Percentiles rank a stretch among this genome's conserved stretches.
Conservation (phyloP, 2,329 filamentous ascomycete species). For the Scleromitrula shiraiana region DNA sequence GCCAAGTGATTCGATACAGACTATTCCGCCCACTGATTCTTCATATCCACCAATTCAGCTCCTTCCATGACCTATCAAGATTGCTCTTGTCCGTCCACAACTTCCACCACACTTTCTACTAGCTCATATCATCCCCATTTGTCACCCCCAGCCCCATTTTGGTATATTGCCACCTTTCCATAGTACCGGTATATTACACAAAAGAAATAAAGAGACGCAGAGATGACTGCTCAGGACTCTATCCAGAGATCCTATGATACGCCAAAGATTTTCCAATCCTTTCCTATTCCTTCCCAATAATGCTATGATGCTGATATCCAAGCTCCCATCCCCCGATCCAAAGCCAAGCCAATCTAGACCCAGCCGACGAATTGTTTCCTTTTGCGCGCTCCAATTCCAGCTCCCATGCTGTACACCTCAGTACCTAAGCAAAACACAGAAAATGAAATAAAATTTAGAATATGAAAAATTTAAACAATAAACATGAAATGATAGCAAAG, state of each 20-base stretch:
- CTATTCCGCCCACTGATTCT: neutral
- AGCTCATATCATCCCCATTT: neutral
- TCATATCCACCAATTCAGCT: neutral
- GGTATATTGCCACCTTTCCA: neutral
- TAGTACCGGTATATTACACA: slow-evolving; percentile 6
- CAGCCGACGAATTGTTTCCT: neutral
- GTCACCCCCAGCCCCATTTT: neutral
- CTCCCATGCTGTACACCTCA: slow-evolving; percentile 1
- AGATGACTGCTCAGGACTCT: neutral
- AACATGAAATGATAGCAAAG: slow-evolving; percentile 5
- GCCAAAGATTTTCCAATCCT: slow-evolving; percentile 1
- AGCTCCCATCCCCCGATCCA: slow-evolving; percentile 1
- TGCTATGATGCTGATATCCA: neutral
- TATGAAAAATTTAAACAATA: slow-evolving; percentile 5
- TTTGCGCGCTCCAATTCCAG: slow-evolving; percentile 11
- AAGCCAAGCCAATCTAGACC: slow-evolving; percentile 4
- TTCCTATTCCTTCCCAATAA: neutral
- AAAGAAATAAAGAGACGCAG: neutral
- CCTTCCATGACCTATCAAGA: neutral
- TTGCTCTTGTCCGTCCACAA: neutral
- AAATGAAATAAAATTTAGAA: neutral
- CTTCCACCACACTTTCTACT: neutral
- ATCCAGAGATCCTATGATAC: slow-evolving; percentile 3
- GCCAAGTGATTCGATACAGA: neutral
- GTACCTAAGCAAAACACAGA: neutral